These are phyloP conservation scores for Colletotrichum tropicicola DNA, from an alignment of 2,329 filamentous ascomycete species.

Conservation along the genomic window DNA sequence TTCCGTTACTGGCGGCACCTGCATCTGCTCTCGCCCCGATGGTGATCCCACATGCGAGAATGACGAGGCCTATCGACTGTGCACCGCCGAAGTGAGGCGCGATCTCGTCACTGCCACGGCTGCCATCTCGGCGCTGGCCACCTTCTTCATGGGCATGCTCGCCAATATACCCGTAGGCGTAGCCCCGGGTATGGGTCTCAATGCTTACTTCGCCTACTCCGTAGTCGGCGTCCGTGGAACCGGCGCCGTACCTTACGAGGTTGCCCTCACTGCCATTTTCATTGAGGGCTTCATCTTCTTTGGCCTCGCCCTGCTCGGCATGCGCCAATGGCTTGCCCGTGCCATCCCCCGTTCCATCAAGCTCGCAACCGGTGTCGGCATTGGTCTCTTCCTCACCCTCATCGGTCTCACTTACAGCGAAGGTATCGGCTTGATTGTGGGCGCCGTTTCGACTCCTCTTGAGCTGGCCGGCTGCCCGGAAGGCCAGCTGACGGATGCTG, in stretches of 20 bases:
- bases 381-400: constrained; percentile 82
- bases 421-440: constrained; percentile 82
- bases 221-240: constrained; percentile 78
- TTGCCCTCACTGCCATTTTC: constrained; percentile 87
- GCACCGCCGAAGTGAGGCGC: constrained; percentile 71
- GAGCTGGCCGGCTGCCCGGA: constrained; percentile 76
- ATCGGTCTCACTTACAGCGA: constrained; percentile 83
- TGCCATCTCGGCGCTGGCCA: constrained; percentile 80
- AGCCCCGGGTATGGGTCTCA: constrained; percentile 67
- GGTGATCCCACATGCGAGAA: constrained; percentile 61
- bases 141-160: constrained; percentile 85
- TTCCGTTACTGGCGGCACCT: constrained; percentile 77
- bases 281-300: constrained; percentile 90
- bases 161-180: constrained; percentile 71
- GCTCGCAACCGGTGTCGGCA: constrained; percentile 85
- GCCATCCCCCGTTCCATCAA: constrained; percentile 87
- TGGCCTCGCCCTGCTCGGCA: constrained; percentile 78
- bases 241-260: constrained; percentile 76
- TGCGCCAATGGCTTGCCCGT: constrained; percentile 89
- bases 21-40: constrained; percentile 68
- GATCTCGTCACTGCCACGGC: constrained; percentile 88
- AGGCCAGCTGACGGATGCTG: constrained; percentile 43
- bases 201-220: constrained; percentile 87
- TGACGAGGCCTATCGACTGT: constrained; percentile 71
- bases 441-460: constrained; percentile 72